Evolutionary conservation across 208 protist species (phyloP).

Genomic region (Sergeia podlipaevii): DNA sequence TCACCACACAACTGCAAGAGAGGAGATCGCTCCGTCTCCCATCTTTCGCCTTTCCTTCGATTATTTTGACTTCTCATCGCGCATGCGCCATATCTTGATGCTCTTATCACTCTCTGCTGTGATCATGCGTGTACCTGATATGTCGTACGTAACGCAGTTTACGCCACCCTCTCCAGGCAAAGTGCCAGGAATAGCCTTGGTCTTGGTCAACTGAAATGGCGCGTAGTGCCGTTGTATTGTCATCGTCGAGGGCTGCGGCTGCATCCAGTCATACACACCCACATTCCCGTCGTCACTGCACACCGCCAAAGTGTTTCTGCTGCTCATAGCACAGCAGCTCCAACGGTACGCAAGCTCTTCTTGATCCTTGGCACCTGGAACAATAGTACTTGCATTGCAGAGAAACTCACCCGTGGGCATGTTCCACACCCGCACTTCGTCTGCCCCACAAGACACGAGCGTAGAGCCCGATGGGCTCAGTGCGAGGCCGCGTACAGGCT

Average conservation of each 20-base stretch:
- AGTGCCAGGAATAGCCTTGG: conserved; percentile 77
- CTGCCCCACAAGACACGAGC: conserved; percentile 94
- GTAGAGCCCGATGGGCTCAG: conserved; percentile 87
- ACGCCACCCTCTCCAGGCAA: conserved; percentile 92
- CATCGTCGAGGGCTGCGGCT: conserved; percentile 36
- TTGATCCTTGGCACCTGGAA: conserved; percentile 1
- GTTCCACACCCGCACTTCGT: conserved; percentile 98
- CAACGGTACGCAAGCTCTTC: conserved; percentile 64
- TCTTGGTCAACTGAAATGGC: conserved; percentile 70
- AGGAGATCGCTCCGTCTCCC: too few relatives aligned
- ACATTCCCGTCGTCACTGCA: conserved; percentile 91
- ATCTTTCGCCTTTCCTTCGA: not conserved
- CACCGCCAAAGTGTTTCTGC: conserved; percentile 92
- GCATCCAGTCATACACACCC: conserved; percentile 98
- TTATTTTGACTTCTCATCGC: conserved; percentile 24
- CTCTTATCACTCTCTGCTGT: conserved; percentile 99
- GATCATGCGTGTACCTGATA: conserved; percentile 97
- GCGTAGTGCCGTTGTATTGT: conserved; percentile 38
- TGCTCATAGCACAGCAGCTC: conserved; percentile 84
- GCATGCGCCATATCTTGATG: conserved; percentile 91
- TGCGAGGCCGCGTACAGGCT: conserved; percentile 92
- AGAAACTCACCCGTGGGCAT: conserved; percentile 94
- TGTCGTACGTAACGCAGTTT: conserved; percentile 91
- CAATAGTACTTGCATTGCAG: conserved; percentile 89
- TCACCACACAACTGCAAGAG: too few relatives aligned